A percentile compares a stretch with the other conserved stretches of the same genome.
phyloP scores from a whole-genome alignment of 2,329 filamentous ascomycete species.

The Xylariaceae sp. region DNA sequence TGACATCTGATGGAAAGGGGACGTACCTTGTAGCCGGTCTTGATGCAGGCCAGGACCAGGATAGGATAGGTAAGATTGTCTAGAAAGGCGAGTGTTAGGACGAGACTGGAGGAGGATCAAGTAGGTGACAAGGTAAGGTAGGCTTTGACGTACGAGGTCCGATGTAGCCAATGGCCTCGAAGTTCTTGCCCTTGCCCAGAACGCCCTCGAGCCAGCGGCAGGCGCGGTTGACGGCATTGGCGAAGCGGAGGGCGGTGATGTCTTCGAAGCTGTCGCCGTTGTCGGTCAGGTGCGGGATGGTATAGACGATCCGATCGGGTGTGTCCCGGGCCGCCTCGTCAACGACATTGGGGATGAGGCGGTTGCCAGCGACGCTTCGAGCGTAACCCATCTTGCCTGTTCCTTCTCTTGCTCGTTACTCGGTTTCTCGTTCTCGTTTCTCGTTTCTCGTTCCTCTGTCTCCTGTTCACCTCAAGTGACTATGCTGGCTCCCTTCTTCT shows the following conservation, averaged over 20 bases:
- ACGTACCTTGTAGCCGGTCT: constrained; percentile 22
- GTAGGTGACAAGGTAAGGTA: too few species aligned
- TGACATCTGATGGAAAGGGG: background rate
- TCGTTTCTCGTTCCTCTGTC: background rate
- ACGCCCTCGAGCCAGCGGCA: constrained; percentile 20
- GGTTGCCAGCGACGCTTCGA: constrained; percentile 15
- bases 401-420: constrained; percentile 1
- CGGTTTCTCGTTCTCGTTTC: too few species aligned
- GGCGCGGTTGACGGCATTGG: constrained; percentile 21
- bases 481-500: constrained; percentile 1
- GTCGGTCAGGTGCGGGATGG: constrained; percentile 21
- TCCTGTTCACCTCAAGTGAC: background rate
- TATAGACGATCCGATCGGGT: constrained; percentile 20
- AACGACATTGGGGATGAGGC: constrained; percentile 21
- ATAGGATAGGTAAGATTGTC: constrained; percentile 22
- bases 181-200: constrained; percentile 18
- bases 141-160: constrained; percentile 19
- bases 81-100: too few species aligned
- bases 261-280: constrained; percentile 21
- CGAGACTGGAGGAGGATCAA: too few species aligned
- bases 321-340: constrained; percentile 20
- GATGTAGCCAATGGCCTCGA: constrained; percentile 21
- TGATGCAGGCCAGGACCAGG: constrained; percentile 20
- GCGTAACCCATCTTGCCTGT: constrained; percentile 13
- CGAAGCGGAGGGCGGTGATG: constrained; percentile 19